These are phyloP conservation scores for Mayamaea pseudoterrestris DNA, from an alignment of 108 stramenopile genomes.

Conservation along the genomic window DNA sequence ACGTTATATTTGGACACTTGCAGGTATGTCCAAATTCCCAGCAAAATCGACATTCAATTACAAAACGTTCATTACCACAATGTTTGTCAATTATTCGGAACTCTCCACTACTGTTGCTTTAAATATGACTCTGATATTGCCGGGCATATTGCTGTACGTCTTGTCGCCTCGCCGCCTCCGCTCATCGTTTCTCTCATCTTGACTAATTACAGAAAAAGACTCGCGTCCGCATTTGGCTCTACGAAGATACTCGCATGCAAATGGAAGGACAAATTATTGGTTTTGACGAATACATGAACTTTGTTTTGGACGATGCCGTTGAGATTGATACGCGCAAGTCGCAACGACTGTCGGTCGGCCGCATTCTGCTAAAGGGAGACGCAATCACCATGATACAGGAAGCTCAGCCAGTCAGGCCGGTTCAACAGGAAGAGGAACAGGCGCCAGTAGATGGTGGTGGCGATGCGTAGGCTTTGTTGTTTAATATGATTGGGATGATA, in stretches of 20 bases:
- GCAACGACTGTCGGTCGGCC: constrained; percentile 58
- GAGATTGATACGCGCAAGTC: constrained; percentile 73
- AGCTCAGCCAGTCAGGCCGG: constrained; percentile 31
- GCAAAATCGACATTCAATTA: no score
- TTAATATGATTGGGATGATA: no score
- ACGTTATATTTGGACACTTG: constrained; percentile 94
- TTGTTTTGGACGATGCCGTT: constrained; percentile 91
- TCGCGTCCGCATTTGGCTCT: constrained; percentile 93
- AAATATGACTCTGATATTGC: no score
- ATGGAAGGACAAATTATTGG: constrained; percentile 98
- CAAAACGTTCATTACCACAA: no score
- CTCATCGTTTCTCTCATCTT: constrained; percentile 2
- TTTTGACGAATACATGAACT: constrained; percentile 95
- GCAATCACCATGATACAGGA: constrained; percentile 92
- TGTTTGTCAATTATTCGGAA: no score
- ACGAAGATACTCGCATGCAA: constrained; percentile 92
- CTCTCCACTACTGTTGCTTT: no score
- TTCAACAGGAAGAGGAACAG: constrained; percentile 7
- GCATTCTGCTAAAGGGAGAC: constrained; percentile 98
- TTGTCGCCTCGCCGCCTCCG: background rate
- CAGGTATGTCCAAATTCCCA: constrained; percentile 57
- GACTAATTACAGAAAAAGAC: constrained; percentile 60
- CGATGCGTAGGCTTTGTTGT: no score
- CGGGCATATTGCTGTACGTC: no score
- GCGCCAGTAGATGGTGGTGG: no score